phyloP scores from a whole-genome alignment of 1,284 basidiomycete species.

The Cystobasidium slooffiae region DNA sequence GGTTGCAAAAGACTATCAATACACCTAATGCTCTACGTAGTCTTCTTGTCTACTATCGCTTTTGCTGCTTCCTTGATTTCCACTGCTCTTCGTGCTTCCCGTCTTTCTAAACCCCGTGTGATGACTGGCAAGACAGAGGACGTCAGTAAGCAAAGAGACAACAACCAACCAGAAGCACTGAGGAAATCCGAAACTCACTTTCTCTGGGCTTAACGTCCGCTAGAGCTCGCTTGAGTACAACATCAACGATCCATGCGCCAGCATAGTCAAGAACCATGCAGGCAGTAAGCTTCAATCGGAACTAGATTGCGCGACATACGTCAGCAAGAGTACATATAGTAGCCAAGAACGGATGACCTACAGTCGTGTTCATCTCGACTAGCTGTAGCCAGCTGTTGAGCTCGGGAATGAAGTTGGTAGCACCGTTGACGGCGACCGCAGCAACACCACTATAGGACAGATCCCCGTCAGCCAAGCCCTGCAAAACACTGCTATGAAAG shows the following conservation, averaged over 20 bases:
- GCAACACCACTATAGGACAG: conserved; percentile 23
- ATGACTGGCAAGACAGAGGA: conserved; percentile 65
- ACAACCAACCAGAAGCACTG: background rate
- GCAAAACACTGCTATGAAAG: conserved; percentile 56
- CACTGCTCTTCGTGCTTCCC: conserved; percentile 45
- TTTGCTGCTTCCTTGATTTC: conserved; percentile 35
- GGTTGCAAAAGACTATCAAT: background rate
- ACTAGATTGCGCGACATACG: conserved; percentile 61
- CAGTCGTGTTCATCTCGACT: conserved; percentile 79
- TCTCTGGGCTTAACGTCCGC: conserved; percentile 90
- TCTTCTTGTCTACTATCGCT: conserved; percentile 9
- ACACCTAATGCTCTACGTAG: conserved; percentile 2
- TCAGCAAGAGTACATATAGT: background rate
- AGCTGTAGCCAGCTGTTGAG: conserved; percentile 96
- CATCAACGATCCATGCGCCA: conserved; percentile 80
- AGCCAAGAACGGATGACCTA: conserved; percentile 59
- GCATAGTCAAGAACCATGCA: conserved; percentile 87
- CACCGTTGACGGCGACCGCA: conserved; percentile 83
- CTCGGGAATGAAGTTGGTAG: conserved; percentile 92
- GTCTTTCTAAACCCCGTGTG: conserved; percentile 65
- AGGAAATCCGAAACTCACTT: conserved; percentile 29
- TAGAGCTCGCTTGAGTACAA: conserved; percentile 78
- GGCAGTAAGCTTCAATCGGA: conserved; percentile 74
- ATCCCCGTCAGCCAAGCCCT: background rate
- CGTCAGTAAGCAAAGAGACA: background rate